Base-by-base conservation (phyloP, 148 eudicot genomes). In the Polygonum aviculare region DNA sequence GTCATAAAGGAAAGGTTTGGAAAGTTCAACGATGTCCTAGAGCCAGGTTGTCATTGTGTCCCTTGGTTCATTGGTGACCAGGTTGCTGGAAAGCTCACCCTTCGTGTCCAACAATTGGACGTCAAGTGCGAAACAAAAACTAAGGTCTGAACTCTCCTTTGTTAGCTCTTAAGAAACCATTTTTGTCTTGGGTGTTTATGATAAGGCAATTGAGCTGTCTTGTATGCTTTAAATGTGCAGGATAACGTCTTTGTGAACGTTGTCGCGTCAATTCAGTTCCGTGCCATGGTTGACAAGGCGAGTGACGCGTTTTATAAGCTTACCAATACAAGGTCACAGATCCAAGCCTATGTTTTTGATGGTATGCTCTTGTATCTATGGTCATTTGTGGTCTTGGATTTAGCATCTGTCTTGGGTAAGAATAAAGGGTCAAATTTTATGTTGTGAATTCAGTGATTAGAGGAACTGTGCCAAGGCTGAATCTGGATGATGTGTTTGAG, bases 201-300 rank as follows among this genome's bases (percentile, higher is more conserved):
- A 38, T 67, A 36, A 36, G 41, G 8, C 41, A 36, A 16, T 33
- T 67, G 72, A 67, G 8, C 16, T 36, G 72, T 36, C 10, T 0
- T 67, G 19, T 3, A 15, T 26, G 12, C 3, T 16, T 55, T 39
- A 0, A 47, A 18, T 9, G 40, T 63, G 22, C 83, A 85, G 90
- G 90, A 87, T 79, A 85, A 87, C 72, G 90, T 87, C 44, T 87
- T 87, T 78, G 90, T 87, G 33, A 85, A 71, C 51, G 90, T 87
- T 9, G 87, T 87, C 7, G 90, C 90, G 69, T 85, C 88, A 0
- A 77, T 87, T 40, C 88, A 87, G 65, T 87, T 81, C 45, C 83
- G 86, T 12, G 88, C 81, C 59, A 69, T 87, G 49, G 83, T 86
- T 19, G 81, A 81, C 22, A 85, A 83, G 70, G 90, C 88, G 22